These are phyloP conservation scores for Penicillium brasilianum DNA, from an alignment of 2,329 filamentous ascomycete species.

Conservation along the genomic window DNA sequence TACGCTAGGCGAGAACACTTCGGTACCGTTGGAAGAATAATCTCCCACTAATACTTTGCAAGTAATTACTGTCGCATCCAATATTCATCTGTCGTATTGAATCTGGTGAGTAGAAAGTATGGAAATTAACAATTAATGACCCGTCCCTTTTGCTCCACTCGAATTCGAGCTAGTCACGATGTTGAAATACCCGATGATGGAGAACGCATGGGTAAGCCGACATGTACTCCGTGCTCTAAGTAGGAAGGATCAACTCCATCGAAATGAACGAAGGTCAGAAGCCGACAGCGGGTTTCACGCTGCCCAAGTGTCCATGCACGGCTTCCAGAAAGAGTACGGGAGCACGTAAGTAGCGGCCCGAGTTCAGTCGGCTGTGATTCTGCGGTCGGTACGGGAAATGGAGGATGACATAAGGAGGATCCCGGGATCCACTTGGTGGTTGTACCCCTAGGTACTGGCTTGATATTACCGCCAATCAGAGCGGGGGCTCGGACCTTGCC, in stretches of 20 bases:
- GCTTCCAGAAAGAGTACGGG: background rate
- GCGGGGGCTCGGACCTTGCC: background rate
- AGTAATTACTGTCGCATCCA: background rate
- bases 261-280: background rate
- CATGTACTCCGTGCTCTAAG: background rate
- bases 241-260: background rate
- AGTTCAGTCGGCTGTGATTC: background rate
- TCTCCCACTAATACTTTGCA: background rate
- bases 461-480: background rate
- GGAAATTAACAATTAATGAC: constrained; percentile 1
- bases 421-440: background rate
- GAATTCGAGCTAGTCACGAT: background rate
- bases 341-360: constrained; percentile 1
- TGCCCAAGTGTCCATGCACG: background rate
- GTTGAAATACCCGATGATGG: background rate
- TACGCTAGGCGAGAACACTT: background rate
- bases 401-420: background rate
- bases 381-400: background rate
- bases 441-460: background rate
- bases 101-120: background rate
- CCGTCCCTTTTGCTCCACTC: background rate
- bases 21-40: background rate
- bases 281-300: background rate
- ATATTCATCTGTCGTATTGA: background rate
- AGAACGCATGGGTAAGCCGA: background rate